Evolutionary conservation across 371 early-diverging fungal species (phyloP).

Genomic region (Coemansia sp.): DNA sequence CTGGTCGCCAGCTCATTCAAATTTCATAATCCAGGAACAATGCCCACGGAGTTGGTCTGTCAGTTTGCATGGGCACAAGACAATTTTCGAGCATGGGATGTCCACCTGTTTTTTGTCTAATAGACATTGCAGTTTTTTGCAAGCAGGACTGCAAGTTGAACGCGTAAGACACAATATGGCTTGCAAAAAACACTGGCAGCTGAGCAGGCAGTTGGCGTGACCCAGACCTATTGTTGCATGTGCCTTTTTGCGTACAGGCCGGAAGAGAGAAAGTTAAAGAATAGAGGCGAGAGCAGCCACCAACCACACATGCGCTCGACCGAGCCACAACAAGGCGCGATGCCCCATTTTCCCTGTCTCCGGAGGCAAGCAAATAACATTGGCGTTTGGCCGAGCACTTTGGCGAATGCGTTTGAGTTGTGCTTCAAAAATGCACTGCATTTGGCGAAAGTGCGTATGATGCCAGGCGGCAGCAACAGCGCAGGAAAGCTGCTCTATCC

Average conservation of each 20-base stretch:
- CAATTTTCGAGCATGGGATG: neutral
- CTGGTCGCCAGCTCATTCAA: neutral
- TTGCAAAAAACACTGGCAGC: neutral
- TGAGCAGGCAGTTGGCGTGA: neutral
- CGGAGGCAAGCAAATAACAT: neutral
- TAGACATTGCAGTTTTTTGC: neutral
- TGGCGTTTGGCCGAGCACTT: neutral
- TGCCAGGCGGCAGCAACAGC: neutral
- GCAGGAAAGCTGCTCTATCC: neutral
- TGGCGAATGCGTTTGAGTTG: neutral
- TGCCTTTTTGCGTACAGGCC: neutral
- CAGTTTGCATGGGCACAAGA: conserved; percentile 2
- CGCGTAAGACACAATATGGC: neutral
- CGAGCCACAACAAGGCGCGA: neutral
- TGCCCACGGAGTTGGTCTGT: neutral
- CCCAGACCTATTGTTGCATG: neutral
- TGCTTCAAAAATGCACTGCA: neutral
- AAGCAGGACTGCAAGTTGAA: neutral
- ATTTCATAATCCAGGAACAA: neutral
- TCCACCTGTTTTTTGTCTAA: neutral
- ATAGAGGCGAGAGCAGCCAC: neutral
- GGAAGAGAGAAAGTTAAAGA: neutral
- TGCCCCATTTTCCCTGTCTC: neutral
- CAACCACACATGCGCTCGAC: neutral
- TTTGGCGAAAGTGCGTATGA: neutral